phyloP scores from a whole-genome alignment of 768 basidiomycete genomes.

The Mycena rosella region DNA sequence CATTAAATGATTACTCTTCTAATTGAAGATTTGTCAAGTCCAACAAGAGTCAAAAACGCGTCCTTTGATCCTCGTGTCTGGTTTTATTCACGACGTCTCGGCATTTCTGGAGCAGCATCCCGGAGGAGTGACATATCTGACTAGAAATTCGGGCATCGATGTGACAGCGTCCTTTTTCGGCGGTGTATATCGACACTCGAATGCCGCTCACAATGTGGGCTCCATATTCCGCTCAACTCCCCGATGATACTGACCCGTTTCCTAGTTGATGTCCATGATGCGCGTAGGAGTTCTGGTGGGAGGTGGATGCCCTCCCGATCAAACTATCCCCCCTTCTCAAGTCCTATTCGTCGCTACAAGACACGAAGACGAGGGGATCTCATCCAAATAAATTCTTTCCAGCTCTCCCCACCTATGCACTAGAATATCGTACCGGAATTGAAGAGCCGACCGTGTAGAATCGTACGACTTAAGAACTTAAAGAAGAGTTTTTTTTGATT shows the following conservation, averaged over 20 bases:
- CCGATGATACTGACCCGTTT: neutral
- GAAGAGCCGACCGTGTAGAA: conserved; percentile 30
- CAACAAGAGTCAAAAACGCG: conserved; percentile 75
- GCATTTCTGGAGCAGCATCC: conserved; percentile 83
- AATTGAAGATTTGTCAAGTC: conserved; percentile 53
- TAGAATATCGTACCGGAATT: conserved; percentile 28
- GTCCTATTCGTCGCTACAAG: conserved; percentile 31
- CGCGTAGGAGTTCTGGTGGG: conserved; percentile 61
- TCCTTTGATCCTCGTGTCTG: conserved; percentile 73
- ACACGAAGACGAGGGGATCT: conserved; percentile 2
- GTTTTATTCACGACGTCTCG: conserved; percentile 90
- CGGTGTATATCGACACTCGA: conserved; percentile 75
- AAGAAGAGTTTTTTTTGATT: conserved; percentile 16
- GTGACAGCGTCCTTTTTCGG: conserved; percentile 90
- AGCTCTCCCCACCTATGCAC: neutral
- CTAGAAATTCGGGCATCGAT: conserved; percentile 78
- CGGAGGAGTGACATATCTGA: conserved; percentile 75
- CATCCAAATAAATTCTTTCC: neutral
- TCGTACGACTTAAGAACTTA: conserved; percentile 27
- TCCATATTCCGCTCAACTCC: neutral
- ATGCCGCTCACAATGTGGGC: conserved; percentile 66
- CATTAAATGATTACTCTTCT: conserved; percentile 7
- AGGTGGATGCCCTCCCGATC: conserved; percentile 40
- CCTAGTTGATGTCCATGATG: conserved; percentile 60
- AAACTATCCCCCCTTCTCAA: conserved; percentile 31